A percentile compares a stretch with the other conserved stretches of the same genome.
phyloP scores from a whole-genome alignment of 441 rosid species.

The Erysimum pusillum region DNA sequence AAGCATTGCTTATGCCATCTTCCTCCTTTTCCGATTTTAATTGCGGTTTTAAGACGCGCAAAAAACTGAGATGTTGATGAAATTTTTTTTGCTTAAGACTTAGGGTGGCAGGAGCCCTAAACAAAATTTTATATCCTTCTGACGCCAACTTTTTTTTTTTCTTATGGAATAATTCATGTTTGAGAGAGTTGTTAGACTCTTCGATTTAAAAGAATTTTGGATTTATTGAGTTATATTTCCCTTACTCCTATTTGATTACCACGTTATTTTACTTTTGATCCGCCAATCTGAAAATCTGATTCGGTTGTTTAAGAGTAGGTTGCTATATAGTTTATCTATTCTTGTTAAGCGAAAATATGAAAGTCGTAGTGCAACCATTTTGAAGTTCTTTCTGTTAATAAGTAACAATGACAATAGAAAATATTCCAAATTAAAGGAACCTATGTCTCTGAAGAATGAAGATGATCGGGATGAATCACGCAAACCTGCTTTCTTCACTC shows the following conservation, averaged over 20 bases:
- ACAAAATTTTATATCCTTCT: slow-evolving; percentile 30
- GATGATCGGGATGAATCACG: slow-evolving; percentile 10
- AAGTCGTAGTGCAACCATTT: no score
- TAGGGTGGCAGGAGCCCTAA: slow-evolving; percentile 29
- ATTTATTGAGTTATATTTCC: neutral
- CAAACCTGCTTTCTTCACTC: neutral
- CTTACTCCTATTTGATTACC: neutral
- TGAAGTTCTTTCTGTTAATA: neutral
- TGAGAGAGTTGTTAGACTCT: slow-evolving; percentile 16
- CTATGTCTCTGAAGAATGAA: slow-evolving; percentile 24
- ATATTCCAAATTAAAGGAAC: neutral
- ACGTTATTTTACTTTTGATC: neutral
- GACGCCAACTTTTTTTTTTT: slow-evolving; percentile 5
- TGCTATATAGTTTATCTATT: no score
- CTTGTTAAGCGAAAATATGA: no score
- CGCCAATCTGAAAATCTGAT: neutral
- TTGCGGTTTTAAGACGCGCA: slow-evolving; percentile 25
- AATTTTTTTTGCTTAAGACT: slow-evolving; percentile 21
- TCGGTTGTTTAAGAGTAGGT: no score
- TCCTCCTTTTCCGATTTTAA: slow-evolving; percentile 18
- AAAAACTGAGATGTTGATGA: slow-evolving; percentile 44
- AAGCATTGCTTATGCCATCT: slow-evolving; percentile 23
- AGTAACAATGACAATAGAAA: no score
- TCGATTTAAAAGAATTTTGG: slow-evolving; percentile 19
- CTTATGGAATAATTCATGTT: slow-evolving; percentile 39